Evolutionary conservation across 495 filamentous ascomycete species (phyloP), one percentile per base, ranked within the genome.

Genomic region (Tuber calosporum): DNA sequence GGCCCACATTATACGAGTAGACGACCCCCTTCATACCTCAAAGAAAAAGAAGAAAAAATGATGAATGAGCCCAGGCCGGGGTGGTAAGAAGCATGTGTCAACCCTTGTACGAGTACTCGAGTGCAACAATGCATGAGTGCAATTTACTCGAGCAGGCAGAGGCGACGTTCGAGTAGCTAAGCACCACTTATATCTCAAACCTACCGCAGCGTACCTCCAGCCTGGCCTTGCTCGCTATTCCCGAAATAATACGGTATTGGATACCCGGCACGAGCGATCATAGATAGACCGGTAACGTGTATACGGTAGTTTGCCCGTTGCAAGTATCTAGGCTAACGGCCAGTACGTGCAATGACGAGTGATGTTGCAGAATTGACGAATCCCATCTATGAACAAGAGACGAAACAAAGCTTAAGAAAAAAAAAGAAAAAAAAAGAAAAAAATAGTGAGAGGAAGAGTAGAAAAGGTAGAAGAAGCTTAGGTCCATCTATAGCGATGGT

Each of bases 401-500:
- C 22, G 48, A 62, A 62, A 26, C 53, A 30, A 62, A 15, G n/a
- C 1, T 8, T 30, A 62, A 26, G 22, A 42, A 34, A 17, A 17
- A 42, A 22, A 20, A 26, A 17, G 5, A 30, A 22, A 36, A 40
- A 34, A 70, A 66, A n/a, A 30, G 38, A 34, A 15, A n/a, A n/a
- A n/a, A n/a, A n/a, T n/a, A n/a, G n/a, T n/a, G n/a, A n/a, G n/a
- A n/a, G n/a, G n/a, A n/a, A n/a, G n/a, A n/a, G n/a, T n/a, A n/a
- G n/a, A n/a, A n/a, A n/a, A n/a, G n/a, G n/a, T n/a, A n/a, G 19
- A 26, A 36, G 9, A 15, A 15, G 37, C 70, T 69, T 77, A 78
- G 26, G 76, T 71, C 70, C 76, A 77, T n/a, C 76, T 62, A 58
- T 26, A 77, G 30, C 22, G 30, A 5, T 38, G 22, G 26, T 30